These are phyloP conservation scores for Paraglomus occultum DNA, from an alignment of 192 early-diverging fungal species.

Conservation along the genomic window DNA sequence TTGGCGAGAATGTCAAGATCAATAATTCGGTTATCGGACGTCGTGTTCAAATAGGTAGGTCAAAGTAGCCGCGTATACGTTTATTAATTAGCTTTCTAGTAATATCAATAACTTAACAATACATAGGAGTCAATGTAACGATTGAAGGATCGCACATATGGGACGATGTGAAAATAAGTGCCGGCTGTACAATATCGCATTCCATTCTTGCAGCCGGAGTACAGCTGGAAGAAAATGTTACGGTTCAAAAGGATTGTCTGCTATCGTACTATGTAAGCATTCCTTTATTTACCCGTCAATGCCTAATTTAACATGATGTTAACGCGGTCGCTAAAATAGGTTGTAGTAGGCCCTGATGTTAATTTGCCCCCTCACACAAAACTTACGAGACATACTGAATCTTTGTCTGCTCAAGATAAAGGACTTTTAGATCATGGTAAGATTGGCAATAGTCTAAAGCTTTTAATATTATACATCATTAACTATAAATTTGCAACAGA, in stretches of 20 bases:
- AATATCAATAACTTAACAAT: neutral
- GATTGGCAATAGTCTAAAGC: constrained; percentile 22
- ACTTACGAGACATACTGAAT: constrained; percentile 48
- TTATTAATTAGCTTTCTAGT: neutral
- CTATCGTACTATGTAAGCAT: constrained; percentile 57
- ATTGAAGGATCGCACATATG: constrained; percentile 87
- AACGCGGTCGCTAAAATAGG: constrained; percentile 31
- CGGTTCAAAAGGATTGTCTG: constrained; percentile 72
- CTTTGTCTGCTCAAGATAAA: constrained; percentile 47
- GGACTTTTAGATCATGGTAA: constrained; percentile 30
- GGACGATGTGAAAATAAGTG: constrained; percentile 69
- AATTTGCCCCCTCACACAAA: constrained; percentile 64
- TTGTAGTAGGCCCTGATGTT: constrained; percentile 71
- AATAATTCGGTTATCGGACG: constrained; percentile 82
- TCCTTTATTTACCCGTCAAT: neutral
- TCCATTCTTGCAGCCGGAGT: constrained; percentile 79
- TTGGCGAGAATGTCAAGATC: constrained; percentile 72
- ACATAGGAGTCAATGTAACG: constrained; percentile 62
- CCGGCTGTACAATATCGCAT: constrained; percentile 61
- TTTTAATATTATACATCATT: constrained; percentile 29
- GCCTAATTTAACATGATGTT: neutral
- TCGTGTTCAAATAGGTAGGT: constrained; percentile 67
- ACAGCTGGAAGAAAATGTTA: constrained; percentile 60
- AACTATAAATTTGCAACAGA: constrained; percentile 6
- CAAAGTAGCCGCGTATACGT: neutral